Evolutionary conservation across 768 basidiomycete genomes (phyloP).

Genomic region (Rhodotorula babjevae): DNA sequence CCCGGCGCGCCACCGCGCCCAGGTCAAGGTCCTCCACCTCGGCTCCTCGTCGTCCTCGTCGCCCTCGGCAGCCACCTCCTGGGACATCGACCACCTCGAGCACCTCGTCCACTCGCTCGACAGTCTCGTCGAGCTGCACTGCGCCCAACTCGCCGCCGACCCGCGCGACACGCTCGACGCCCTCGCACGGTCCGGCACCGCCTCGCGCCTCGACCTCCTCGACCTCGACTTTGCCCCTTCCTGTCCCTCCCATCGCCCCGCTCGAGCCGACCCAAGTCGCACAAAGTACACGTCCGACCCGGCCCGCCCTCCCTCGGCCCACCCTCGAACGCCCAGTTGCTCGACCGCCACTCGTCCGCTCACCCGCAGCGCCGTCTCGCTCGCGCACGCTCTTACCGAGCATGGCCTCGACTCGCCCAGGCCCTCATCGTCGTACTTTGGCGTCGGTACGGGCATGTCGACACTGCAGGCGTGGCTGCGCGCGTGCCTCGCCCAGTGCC

Average conservation of each 20-base stretch:
- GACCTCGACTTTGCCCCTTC: neutral
- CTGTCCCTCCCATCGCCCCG: too few species aligned
- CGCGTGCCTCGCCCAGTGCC: neutral
- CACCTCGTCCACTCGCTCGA: neutral
- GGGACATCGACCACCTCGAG: neutral
- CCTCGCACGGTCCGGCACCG: neutral
- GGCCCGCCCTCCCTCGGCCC: too few species aligned
- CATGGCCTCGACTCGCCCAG: neutral
- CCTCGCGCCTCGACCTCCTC: neutral
- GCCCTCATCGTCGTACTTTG: too few species aligned
- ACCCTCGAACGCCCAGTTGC: too few species aligned
- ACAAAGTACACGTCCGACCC: too few species aligned
- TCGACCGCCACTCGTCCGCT: too few species aligned
- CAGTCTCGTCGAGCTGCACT: neutral
- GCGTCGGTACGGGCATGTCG: too few species aligned
- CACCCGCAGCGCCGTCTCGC: neutral
- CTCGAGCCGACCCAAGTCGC: neutral
- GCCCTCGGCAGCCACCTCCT: too few species aligned
- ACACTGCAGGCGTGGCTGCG: neutral
- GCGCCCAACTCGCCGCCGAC: neutral
- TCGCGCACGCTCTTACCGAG: neutral
- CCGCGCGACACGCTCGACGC: too few species aligned
- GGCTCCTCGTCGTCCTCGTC: too few species aligned
- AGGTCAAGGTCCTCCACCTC: neutral
- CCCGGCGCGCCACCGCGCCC: too few species aligned